These are phyloP conservation scores for Castanea mollissima DNA, from an alignment of 306 rosid species.

Conservation along the genomic window DNA sequence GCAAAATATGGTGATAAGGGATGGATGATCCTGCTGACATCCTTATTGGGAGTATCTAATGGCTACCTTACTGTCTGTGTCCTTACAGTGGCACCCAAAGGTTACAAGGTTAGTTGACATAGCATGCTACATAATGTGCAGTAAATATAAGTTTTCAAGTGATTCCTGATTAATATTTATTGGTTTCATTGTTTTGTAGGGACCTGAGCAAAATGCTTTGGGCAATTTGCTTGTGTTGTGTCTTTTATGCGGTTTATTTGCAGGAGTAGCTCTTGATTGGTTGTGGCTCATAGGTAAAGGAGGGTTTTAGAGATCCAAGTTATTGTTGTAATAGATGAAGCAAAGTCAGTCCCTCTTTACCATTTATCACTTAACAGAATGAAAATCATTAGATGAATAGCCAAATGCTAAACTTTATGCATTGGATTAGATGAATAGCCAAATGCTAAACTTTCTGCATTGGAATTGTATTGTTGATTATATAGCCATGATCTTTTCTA, in stretches of 20 bases:
- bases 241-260: conserved; percentile 52
- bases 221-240: conserved; percentile 73
- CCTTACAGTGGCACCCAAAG: conserved; percentile 70
- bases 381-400: background rate
- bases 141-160: background rate
- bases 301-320: conserved; percentile 10
- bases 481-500: background rate
- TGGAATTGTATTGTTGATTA: background rate
- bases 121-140: background rate
- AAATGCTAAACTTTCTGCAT: background rate
- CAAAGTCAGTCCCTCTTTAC: background rate
- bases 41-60: conserved; percentile 70
- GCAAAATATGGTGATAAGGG: conserved; percentile 86
- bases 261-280: conserved; percentile 82
- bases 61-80: conserved; percentile 84
- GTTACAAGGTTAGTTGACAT: conserved; percentile 56
- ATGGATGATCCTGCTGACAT: conserved; percentile 73
- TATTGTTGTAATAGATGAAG: background rate
- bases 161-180: background rate
- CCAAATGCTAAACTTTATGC: background rate
- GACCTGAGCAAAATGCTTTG: conserved; percentile 93
- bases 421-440: background rate
- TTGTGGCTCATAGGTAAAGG: conserved; percentile 75
- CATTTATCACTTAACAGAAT: too few species aligned
- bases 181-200: conserved; percentile 37